Evolutionary conservation across 805 yeast species (phyloP), one percentile per base, ranked within the genome.

Genomic region (Candida oleophila): DNA sequence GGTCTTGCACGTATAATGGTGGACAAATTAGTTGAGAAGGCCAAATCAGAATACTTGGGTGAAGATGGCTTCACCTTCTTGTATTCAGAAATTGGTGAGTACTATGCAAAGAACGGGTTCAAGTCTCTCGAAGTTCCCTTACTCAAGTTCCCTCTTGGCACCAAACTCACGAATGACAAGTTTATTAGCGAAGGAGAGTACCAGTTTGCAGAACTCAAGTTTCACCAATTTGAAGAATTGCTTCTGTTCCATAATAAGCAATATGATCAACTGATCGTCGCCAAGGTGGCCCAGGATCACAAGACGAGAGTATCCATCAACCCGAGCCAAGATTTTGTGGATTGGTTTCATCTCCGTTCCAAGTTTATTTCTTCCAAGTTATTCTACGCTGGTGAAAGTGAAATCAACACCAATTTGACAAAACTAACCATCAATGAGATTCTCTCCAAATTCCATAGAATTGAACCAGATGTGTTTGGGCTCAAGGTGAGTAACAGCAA

Each of bases 61-160:
- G 46, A 46, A 2, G 64, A 64, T 34, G 76, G 74, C 1, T 69
- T 61, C 47, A 57, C 60, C 7, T 66, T 67, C 49, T 61, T 73
- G 46, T 71, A 72, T 52, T 69, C 75, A 2, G 77, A 73, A 49
- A 63, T 73, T 9, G 76, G 76, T 9, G 76, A 73, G 44, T 73
- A 69, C 56, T 73, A 73, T 50, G 45, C 57, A 41, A 59, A 60
- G 20, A 55, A 56, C 44, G 77, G 77, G 14, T 73, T 71, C 55
- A 60, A 59, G 39, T 69, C 75, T 3, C 58, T 60, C 39, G 62
- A 55, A 18, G 69, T 73, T n/a, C 71, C 68, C 3, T 52, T 71
- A 44, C 48, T 65, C 22, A 47, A 59, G 22, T 49, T 66, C 5
- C 65, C 65, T 7, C 52, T 62, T 43, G 22, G 28, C 19, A 8